Conservation (phyloP, 768 basidiomycete genomes). For the Leccinum disarticulatum region DNA sequence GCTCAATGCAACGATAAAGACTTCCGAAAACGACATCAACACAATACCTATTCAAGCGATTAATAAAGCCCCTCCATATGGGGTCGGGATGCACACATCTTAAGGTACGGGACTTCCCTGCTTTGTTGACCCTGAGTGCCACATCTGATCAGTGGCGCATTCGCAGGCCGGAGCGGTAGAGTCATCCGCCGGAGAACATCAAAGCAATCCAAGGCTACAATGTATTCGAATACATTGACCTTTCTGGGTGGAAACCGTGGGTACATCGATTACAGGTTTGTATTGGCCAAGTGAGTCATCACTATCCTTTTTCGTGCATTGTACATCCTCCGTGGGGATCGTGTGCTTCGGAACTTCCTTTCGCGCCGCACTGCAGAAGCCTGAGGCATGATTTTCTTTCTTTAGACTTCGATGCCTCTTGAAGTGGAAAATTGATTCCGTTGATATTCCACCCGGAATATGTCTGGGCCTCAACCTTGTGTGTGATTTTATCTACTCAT, state of each 20-base stretch:
- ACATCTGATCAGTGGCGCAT: constrained; percentile 22
- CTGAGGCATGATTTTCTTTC: constrained; percentile 19
- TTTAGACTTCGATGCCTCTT: constrained; percentile 20
- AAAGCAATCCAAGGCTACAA: constrained; percentile 47
- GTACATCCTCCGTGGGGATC: constrained; percentile 9
- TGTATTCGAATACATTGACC: constrained; percentile 54
- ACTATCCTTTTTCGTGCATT: constrained; percentile 10
- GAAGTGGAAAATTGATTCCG: constrained; percentile 11
- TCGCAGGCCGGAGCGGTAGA: constrained; percentile 55
- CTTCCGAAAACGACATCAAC: constrained; percentile 53
- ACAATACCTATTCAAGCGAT: constrained; percentile 59
- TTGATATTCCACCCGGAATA: neutral
- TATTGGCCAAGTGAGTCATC: constrained; percentile 53
- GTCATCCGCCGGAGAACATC: constrained; percentile 36
- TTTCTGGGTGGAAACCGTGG: constrained; percentile 61
- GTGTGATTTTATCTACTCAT: constrained; percentile 3
- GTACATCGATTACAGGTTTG: constrained; percentile 63
- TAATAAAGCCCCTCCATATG: constrained; percentile 56
- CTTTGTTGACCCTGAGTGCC: constrained; percentile 21
- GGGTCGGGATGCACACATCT: constrained; percentile 64
- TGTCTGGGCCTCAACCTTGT: constrained; percentile 2
- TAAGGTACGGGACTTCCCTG: constrained; percentile 44
- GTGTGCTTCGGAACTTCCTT: constrained; percentile 9
- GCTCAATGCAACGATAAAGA: constrained; percentile 33
- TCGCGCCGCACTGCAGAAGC: constrained; percentile 6